These are phyloP conservation scores for Teratosphaeria gauchensis DNA, from an alignment of 2,329 filamentous ascomycete species.

Conservation along the genomic window DNA sequence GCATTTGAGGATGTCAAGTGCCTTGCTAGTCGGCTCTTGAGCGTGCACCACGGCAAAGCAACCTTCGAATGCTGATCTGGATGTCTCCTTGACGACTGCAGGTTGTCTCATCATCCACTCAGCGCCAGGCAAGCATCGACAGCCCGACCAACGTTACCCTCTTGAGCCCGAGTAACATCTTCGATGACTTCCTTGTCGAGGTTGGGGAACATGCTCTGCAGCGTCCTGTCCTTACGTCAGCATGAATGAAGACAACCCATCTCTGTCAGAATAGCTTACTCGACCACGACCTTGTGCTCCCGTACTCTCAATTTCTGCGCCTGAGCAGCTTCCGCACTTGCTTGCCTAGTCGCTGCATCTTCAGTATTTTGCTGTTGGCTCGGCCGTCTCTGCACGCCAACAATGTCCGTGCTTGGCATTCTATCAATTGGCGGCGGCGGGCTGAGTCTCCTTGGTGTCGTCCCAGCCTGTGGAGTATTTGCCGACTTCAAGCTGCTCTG, in stretches of 20 bases:
- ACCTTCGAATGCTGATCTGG: not conserved
- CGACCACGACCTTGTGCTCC: conserved; percentile 85
- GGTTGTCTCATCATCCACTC: conserved; percentile 15
- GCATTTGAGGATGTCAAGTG: not conserved
- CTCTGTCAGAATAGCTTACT: conserved; percentile 34
- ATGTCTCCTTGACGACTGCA: not conserved
- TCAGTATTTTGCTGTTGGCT: conserved; percentile 60
- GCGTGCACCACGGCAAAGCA: not conserved
- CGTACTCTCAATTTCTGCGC: conserved; percentile 70
- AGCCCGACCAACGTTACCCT: conserved; percentile 53
- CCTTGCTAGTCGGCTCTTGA: not conserved
- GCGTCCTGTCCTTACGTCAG: conserved; percentile 42
- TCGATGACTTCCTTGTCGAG: conserved; percentile 90
- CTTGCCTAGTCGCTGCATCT: conserved; percentile 81
- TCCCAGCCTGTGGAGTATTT: conserved; percentile 38
- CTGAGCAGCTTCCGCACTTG: conserved; percentile 80
- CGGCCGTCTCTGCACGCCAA: conserved; percentile 27
- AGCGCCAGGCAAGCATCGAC: conserved; percentile 41
- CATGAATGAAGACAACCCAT: not conserved
- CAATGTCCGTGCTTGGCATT: conserved; percentile 12
- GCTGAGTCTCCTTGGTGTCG: conserved; percentile 39
- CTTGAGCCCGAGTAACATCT: conserved; percentile 91
- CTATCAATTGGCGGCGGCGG: conserved; percentile 25
- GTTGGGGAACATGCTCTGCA: conserved; percentile 94
- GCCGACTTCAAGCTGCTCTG: conserved; percentile 24